Evolutionary conservation across 768 basidiomycete species (phyloP).

Genomic region (Exsudoporus frostii): DNA sequence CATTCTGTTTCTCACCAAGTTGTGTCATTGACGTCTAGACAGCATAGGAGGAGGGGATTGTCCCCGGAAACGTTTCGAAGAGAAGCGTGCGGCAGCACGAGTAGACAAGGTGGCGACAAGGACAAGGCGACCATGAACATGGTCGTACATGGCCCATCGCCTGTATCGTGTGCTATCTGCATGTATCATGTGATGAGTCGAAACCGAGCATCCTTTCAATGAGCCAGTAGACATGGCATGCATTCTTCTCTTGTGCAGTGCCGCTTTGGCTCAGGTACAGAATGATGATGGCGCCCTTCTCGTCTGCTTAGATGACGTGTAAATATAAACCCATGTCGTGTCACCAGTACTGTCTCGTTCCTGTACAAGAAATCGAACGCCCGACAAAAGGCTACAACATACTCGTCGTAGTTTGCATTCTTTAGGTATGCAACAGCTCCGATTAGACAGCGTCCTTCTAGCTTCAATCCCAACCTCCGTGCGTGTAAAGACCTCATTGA

Average conservation of each 20-base stretch:
- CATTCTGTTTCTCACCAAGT: constrained; percentile 4
- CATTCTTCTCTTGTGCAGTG: background rate
- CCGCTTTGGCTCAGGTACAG: background rate
- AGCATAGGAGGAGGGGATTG: constrained; percentile 76
- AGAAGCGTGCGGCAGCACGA: constrained; percentile 38
- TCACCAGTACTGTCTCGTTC: constrained; percentile 21
- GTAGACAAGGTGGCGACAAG: constrained; percentile 49
- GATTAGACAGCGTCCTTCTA: no score
- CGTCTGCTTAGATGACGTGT: no score
- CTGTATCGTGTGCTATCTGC: background rate
- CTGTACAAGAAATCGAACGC: constrained; percentile 1
- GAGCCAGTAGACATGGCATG: background rate
- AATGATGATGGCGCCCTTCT: no score
- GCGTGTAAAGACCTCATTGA: no score
- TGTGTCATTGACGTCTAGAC: constrained; percentile 5
- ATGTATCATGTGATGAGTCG: background rate
- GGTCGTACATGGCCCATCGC: background rate
- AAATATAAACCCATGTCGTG: no score
- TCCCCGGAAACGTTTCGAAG: constrained; percentile 56
- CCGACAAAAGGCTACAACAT: no score
- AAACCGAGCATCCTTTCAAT: no score
- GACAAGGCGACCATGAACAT: no score
- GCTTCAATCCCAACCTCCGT: no score
- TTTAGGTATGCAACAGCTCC: no score
- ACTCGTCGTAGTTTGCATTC: no score